Evolutionary conservation across 345 rosid species (phyloP), one percentile per base, ranked within the genome.

Genomic region (Hibiscus syriacus): DNA sequence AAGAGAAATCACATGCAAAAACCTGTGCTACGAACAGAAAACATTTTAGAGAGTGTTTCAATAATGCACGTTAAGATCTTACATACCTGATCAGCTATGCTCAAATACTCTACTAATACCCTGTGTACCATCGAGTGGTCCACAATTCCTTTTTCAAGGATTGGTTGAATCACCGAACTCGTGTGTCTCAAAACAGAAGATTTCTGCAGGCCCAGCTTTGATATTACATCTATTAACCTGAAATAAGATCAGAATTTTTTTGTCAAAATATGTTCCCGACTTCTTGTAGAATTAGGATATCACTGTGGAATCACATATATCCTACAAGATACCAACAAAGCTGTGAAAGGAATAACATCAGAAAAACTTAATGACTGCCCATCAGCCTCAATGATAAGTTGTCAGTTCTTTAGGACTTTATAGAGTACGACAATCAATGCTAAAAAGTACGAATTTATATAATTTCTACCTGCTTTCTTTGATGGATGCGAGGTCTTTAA

Each of bases 71-170:
- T 46, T 27, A 26, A 55, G 71, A 41, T 8, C 48, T 58, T 65
- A 59, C 67, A 74, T 70, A 94, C 98, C 98, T 88, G 80, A 76
- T 84, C 96, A 66, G 96, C 96, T 69, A 92, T 68, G 75, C 84
- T 80, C 58, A 94, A 75, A 79, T 88, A 92, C 76, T 94, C 99
- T 72, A 85, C 64, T 46, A 94, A 74, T 79, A 92, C 62, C 67
- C 83, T 84, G 80, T 94, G 99, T 76, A 78, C 78, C 70, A 94
- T 87, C 55, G 93, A 75, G 80, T 94, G 98, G 76, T 91, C 99
- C 5, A 89, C 82, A 48, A 94, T 86, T 75, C 98, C 98, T 74
- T 94, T 94, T 85, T 94, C 98, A 2, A 94, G 76, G 75, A 94
- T 84, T 48, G 98, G 99, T 77, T 91, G 97, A 78, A 91, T 77